phyloP scores from a whole-genome alignment of 345 rosid species.

The Lenwebbia sp. region DNA sequence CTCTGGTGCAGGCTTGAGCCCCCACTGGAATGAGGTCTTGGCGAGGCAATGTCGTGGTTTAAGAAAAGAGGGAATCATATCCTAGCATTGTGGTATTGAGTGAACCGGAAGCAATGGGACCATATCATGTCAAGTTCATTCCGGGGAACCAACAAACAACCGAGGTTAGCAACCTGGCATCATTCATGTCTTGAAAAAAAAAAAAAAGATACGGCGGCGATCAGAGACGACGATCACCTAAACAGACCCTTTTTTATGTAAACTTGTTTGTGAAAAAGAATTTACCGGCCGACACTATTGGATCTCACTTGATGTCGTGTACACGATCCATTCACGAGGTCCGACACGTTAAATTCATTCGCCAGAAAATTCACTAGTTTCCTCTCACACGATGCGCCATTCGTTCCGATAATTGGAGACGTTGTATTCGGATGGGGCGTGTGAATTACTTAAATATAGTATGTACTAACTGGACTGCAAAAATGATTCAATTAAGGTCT shows the following conservation, averaged over 20 bases:
- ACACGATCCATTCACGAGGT: neutral
- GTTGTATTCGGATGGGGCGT: neutral
- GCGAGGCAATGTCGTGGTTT: neutral
- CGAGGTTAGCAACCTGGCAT: neutral
- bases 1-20: neutral
- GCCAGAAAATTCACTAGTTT: neutral
- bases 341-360: neutral
- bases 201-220: neutral
- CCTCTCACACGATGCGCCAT: neutral
- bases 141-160: neutral
- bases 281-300: neutral
- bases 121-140: neutral
- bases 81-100: neutral
- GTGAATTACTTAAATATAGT: neutral
- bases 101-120: neutral
- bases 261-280: neutral
- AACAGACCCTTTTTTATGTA: neutral
- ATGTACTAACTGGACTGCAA: neutral
- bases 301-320: neutral
- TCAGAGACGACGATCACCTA: neutral
- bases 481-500: neutral
- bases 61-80: neutral
- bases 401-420: neutral
- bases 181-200: no score
- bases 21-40: neutral